Percentiles rank a stretch among this genome's conserved stretches.
Conservation (phyloP, 495 filamentous ascomycete species). For the Annulohypoxylon moriforme region DNA sequence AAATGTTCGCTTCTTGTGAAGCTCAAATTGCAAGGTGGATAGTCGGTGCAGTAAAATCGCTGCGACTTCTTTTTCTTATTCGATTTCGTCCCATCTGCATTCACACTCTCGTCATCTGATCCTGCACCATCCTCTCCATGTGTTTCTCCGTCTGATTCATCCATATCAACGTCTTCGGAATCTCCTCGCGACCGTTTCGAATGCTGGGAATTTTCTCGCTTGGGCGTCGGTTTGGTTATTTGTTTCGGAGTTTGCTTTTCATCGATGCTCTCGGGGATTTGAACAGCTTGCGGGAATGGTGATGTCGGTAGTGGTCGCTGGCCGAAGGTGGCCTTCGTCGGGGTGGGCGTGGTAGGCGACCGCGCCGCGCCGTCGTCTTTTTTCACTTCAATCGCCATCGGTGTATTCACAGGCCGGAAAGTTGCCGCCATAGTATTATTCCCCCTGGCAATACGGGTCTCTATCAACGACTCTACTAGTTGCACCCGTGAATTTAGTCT, state of each 20-base stretch:
- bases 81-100: constrained; percentile 70
- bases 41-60: constrained; percentile 97
- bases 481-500: constrained; percentile 1
- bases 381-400: constrained; percentile 62
- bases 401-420: constrained; percentile 83
- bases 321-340: constrained; percentile 69
- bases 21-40: constrained; percentile 91
- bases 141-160: constrained; percentile 72
- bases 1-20: constrained; percentile 98
- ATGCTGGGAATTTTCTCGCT: constrained; percentile 69
- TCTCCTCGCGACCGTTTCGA: constrained; percentile 70
- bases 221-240: constrained; percentile 27
- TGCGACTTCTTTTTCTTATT: constrained; percentile 97
- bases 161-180: constrained; percentile 81
- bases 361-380: constrained; percentile 64
- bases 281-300: constrained; percentile 64
- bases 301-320: constrained; percentile 72
- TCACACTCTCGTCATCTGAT: constrained; percentile 82
- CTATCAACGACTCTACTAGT: background rate
- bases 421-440: constrained; percentile 58
- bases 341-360: constrained; percentile 73
- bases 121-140: constrained; percentile 69
- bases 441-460: background rate
- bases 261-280: constrained; percentile 58
- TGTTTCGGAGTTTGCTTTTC: constrained; percentile 49